Evolutionary conservation across 1,139 yeast species (phyloP).

Genomic region (Suhomyces chickasaworum): DNA sequence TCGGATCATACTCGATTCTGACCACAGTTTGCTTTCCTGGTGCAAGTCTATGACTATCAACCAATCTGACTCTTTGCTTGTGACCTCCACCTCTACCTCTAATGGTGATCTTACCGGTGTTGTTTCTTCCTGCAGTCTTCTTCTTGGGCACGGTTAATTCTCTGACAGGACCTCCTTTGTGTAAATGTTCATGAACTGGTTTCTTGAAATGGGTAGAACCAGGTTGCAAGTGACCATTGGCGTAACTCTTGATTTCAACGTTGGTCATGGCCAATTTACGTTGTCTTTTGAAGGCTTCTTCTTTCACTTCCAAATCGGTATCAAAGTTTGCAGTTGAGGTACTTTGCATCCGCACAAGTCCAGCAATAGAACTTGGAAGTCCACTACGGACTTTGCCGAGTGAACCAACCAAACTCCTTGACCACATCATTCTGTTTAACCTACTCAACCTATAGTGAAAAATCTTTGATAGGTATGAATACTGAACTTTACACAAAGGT

Average conservation of each 20-base stretch:
- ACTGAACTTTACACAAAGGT: slow-evolving; percentile 7
- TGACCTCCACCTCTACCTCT: slow-evolving; percentile 98
- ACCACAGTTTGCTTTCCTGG: slow-evolving; percentile 79
- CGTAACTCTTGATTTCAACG: slow-evolving; percentile 71
- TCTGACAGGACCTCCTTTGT: slow-evolving; percentile 80
- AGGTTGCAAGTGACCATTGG: slow-evolving; percentile 75
- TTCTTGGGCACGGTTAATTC: slow-evolving; percentile 75
- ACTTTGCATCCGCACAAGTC: slow-evolving; percentile 10
- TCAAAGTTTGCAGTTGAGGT: slow-evolving; percentile 17
- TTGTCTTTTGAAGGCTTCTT: slow-evolving; percentile 69
- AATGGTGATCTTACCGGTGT: slow-evolving; percentile 83
- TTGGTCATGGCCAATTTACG: slow-evolving; percentile 69
- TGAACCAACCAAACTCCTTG: slow-evolving; percentile 12
- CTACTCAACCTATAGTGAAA: slow-evolving; percentile 2
- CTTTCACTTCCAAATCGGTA: slow-evolving; percentile 81
- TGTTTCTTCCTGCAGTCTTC: slow-evolving; percentile 85
- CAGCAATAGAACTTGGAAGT: slow-evolving; percentile 3
- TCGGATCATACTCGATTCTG: slow-evolving; percentile 95
- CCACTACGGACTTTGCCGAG: slow-evolving; percentile 9
- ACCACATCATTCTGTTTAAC: slow-evolving; percentile 7
- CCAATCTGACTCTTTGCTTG: slow-evolving; percentile 78
- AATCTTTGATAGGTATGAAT: slow-evolving; percentile 8
- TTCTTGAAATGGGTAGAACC: slow-evolving; percentile 87
- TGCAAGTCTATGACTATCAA: slow-evolving; percentile 70
- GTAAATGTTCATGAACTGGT: slow-evolving; percentile 84